A percentile compares a stretch with the other conserved stretches of the same genome.
Evolutionary conservation across 2,329 filamentous ascomycete species (phyloP).

Genomic region (Apiospora arundinis): DNA sequence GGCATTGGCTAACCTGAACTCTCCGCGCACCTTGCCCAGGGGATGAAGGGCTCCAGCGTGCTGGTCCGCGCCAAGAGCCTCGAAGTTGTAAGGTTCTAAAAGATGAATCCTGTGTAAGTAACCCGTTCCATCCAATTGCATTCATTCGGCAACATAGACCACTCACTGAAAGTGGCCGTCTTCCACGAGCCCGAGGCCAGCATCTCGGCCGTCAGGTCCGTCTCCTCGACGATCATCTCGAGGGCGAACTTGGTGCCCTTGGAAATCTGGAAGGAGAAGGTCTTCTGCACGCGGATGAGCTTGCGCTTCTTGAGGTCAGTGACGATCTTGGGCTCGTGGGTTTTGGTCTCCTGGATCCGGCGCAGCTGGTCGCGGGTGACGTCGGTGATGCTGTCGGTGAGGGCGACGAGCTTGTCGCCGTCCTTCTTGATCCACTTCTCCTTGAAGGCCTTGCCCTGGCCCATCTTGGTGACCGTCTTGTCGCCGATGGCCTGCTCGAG

Average conservation of each 20-base stretch:
- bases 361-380: conserved; percentile 77
- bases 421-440: conserved; percentile 74
- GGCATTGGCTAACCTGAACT: conserved; percentile 67
- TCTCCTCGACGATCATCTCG: conserved; percentile 91
- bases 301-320: conserved; percentile 92
- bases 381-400: conserved; percentile 67
- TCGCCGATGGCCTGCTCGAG: conserved; percentile 73
- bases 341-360: conserved; percentile 72
- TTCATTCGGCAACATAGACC: too few relatives aligned
- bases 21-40: conserved; percentile 92
- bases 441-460: conserved; percentile 94
- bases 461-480: conserved; percentile 78
- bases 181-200: conserved; percentile 89
- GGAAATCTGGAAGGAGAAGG: conserved; percentile 80
- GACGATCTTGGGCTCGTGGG: conserved; percentile 75
- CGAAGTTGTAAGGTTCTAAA: conserved; percentile 54
- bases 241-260: conserved; percentile 90
- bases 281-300: conserved; percentile 82
- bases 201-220: conserved; percentile 95
- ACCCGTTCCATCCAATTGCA: not conserved
- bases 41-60: conserved; percentile 68
- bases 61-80: conserved; percentile 65
- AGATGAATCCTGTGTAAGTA: not conserved
- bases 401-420: conserved; percentile 59
- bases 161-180: conserved; percentile 75